These are phyloP conservation scores for Apiospora sp. DNA, from an alignment of 2,329 filamentous ascomycete genomes.

Conservation along the genomic window DNA sequence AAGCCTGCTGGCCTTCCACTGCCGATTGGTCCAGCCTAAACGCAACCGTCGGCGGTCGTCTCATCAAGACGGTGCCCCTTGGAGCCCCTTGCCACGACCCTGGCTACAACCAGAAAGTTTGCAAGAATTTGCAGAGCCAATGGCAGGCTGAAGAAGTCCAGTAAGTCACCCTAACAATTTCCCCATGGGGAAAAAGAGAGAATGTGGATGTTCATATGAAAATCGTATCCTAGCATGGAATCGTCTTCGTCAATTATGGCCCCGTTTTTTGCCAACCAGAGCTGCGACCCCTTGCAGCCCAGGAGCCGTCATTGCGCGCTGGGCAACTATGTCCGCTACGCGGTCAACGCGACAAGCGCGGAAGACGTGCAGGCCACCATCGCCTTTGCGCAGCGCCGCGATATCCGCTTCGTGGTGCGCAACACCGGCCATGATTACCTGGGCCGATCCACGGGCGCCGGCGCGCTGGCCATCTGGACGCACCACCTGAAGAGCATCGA, in stretches of 20 bases:
- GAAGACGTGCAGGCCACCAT: slow-evolving; percentile 20
- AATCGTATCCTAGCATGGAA: slow-evolving; percentile 11
- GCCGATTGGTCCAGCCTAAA: slow-evolving; percentile 24
- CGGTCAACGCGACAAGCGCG: slow-evolving; percentile 21
- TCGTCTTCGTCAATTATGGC: slow-evolving; percentile 28
- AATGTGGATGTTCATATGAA: too few species aligned
- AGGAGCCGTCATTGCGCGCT: not conserved
- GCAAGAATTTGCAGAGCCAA: slow-evolving; percentile 29
- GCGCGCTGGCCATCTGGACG: slow-evolving; percentile 49
- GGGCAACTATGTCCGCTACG: slow-evolving; percentile 26
- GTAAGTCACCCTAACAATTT: too few species aligned
- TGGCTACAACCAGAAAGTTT: slow-evolving; percentile 31
- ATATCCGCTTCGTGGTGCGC: slow-evolving; percentile 56
- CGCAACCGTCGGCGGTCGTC: slow-evolving; percentile 30
- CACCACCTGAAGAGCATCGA: slow-evolving; percentile 47
- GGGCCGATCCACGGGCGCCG: slow-evolving; percentile 47
- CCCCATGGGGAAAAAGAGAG: too few species aligned
- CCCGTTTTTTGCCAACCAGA: slow-evolving; percentile 25
- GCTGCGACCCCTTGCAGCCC: slow-evolving; percentile 25
- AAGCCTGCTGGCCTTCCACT: slow-evolving; percentile 23
- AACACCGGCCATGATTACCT: slow-evolving; percentile 60
- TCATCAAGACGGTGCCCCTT: slow-evolving; percentile 37
- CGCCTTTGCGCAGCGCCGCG: slow-evolving; percentile 40
- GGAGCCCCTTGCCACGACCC: slow-evolving; percentile 34
- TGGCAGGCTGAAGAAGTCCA: not conserved